Percentiles rank a stretch among this genome's conserved stretches.
These are phyloP conservation scores for Pseudozyma sp. DNA, from an alignment of 1,284 basidiomycete genomes.

Conservation along the genomic window DNA sequence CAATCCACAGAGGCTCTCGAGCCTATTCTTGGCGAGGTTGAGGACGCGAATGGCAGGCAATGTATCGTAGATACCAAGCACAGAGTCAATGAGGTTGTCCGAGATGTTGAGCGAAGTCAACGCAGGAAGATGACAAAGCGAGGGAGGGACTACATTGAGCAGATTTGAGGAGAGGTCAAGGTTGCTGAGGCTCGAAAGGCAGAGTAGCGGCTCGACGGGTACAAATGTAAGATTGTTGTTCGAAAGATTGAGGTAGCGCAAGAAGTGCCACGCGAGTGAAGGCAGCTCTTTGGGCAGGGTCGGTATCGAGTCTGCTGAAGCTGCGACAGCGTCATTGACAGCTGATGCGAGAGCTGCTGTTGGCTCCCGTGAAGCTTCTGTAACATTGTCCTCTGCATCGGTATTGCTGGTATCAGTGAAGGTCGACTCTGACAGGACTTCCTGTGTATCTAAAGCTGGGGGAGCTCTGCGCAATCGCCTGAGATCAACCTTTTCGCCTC, in stretches of 20 bases:
- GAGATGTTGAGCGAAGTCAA: constrained; percentile 88
- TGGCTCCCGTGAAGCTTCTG: background rate
- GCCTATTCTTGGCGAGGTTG: constrained; percentile 75
- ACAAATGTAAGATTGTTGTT: constrained; percentile 87
- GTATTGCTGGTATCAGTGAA: constrained; percentile 8
- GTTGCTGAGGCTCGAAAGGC: constrained; percentile 72
- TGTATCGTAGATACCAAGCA: constrained; percentile 76
- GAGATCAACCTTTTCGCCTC: constrained; percentile 37
- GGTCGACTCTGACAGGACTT: constrained; percentile 4
- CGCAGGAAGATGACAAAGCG: constrained; percentile 79
- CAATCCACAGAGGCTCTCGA: constrained; percentile 91
- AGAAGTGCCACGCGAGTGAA: constrained; percentile 79
- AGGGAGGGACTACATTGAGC: constrained; percentile 74
- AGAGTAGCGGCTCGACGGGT: constrained; percentile 72
- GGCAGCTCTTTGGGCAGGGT: constrained; percentile 73
- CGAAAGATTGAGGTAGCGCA: constrained; percentile 81
- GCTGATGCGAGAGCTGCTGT: background rate
- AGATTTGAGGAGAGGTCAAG: constrained; percentile 71
- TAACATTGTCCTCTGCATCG: constrained; percentile 4
- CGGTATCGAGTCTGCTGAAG: constrained; percentile 71
- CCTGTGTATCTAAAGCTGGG: background rate
- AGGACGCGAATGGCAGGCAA: constrained; percentile 53
- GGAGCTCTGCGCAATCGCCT: constrained; percentile 8
- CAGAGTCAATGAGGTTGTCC: constrained; percentile 95
- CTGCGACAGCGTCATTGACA: background rate